phyloP scores from a whole-genome alignment of 495 filamentous ascomycete species.

The Chlorociboria aeruginascens region DNA sequence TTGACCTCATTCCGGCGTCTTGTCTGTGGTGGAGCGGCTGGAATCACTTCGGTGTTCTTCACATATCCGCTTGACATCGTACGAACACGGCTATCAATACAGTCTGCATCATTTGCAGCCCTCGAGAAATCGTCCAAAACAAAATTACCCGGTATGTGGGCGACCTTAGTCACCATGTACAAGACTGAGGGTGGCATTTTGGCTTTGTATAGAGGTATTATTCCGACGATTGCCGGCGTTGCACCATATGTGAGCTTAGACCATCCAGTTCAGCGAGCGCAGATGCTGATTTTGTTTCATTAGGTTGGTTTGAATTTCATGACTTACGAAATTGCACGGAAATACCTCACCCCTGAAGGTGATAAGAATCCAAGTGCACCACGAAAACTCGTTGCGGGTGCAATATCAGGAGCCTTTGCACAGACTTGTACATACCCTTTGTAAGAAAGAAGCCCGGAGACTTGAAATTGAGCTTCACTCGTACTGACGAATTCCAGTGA shows the following conservation, averaged over 20 bases:
- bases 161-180: conserved; percentile 73
- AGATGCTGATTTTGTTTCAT: background rate
- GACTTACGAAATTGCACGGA: conserved; percentile 82
- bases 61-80: conserved; percentile 89
- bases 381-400: conserved; percentile 80
- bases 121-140: conserved; percentile 42
- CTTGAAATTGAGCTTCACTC: background rate
- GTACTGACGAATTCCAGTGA: conserved; percentile 41
- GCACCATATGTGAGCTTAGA: conserved; percentile 66
- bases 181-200: conserved; percentile 74
- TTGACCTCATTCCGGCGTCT: conserved; percentile 59
- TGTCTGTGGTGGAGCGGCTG: conserved; percentile 76
- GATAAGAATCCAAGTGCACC: conserved; percentile 67
- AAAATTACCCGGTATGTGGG: conserved; percentile 88
- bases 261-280: background rate
- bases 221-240: conserved; percentile 89
- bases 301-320: conserved; percentile 97
- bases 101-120: conserved; percentile 84
- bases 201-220: conserved; percentile 82
- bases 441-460: conserved; percentile 36
- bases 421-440: conserved; percentile 98
- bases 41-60: conserved; percentile 79
- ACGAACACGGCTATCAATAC: conserved; percentile 87
- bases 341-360: conserved; percentile 77
- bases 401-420: conserved; percentile 87